Evolutionary conservation across 2,329 filamentous ascomycete species (phyloP), one percentile per base, ranked within the genome.

Genomic region (Cladosporium sp.): DNA sequence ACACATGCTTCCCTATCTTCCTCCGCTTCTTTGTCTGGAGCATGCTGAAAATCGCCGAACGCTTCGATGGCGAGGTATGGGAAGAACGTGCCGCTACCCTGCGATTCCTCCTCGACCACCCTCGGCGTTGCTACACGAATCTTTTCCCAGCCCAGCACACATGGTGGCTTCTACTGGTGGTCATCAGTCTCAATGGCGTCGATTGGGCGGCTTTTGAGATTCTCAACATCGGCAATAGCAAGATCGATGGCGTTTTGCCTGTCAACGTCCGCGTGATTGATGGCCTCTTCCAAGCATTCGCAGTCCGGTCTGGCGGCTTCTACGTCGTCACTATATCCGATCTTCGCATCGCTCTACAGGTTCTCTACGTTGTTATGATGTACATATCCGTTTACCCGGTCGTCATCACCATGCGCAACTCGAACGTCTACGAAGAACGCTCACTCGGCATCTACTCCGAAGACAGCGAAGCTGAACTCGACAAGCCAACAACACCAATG

Each of bases 301-400:
- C 78, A 62, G 69, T 80, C 60, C 63, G 83, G 67, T 73, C 76
- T 70, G 69, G 82, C 60, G 72, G 83, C 66, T 71, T 77, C 75
- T 72, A 82, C 72, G 66, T 84, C 45, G 75, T 84, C 34, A 69
- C 74, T 17, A 70, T 72, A 12, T 69, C 80, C 3, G 69, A 67
- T 1, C 74, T 85, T 2, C 82, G 79, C 38, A 81, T 84, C 5
- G 79, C 76, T 2, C 77, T 85, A 0, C 84, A 84, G 59, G 78
- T 86, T 37, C 78, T 83, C 36, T 81, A 85, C 59, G 74, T 86
- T 0, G 77, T 84, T 45, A 86, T 87, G 84, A 87, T 87, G 84
- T 87, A 86, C 69, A 85, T 87, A 49, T 80, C 80, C 5, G 79
- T 82, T 3, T 85, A 84, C 60, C 84, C 84, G 0, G 81, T 86